These are phyloP conservation scores for Purshia tridentata DNA, from an alignment of 306 rosid species.

Conservation along the genomic window DNA sequence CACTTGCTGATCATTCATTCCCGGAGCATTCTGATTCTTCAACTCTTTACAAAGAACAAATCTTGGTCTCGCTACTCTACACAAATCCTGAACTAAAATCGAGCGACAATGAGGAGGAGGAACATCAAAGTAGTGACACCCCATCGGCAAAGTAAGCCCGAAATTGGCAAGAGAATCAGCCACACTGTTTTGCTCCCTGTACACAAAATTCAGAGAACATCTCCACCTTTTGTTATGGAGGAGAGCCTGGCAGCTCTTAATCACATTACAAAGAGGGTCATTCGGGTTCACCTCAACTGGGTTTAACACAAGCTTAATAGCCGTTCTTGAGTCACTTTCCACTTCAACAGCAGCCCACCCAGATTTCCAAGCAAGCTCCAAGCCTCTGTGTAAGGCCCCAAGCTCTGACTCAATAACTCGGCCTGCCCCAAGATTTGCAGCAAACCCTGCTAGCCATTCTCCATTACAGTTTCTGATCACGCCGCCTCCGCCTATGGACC, in stretches of 20 bases:
- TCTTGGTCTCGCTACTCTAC: not conserved
- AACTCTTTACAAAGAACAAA: not conserved
- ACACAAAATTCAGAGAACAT: not conserved
- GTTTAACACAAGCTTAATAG: not conserved
- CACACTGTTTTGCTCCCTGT: not conserved
- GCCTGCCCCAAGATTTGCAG: not conserved
- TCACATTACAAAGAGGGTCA: not conserved
- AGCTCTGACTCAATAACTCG: slow-evolving; percentile 12
- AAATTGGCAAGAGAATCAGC: slow-evolving; percentile 9
- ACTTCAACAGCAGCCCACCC: not conserved
- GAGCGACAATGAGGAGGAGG: not conserved
- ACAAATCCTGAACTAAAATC: not conserved
- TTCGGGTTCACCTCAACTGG: not conserved
- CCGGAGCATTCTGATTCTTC: not conserved
- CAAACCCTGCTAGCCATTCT: slow-evolving; percentile 10
- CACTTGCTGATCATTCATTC: not conserved
- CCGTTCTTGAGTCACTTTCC: slow-evolving; percentile 3
- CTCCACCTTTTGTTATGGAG: not conserved
- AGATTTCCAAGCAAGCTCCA: slow-evolving; percentile 11
- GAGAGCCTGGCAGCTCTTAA: not conserved
- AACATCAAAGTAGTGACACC: slow-evolving; percentile 2
- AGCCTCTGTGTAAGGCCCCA: slow-evolving; percentile 4
- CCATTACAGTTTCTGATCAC: slow-evolving; percentile 9
- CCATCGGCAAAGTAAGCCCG: not conserved
- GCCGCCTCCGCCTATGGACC: slow-evolving; percentile 11